Evolutionary conservation across 495 filamentous ascomycete genomes (phyloP), one percentile per base, ranked within the genome.

Genomic region (Penicillium canariense): DNA sequence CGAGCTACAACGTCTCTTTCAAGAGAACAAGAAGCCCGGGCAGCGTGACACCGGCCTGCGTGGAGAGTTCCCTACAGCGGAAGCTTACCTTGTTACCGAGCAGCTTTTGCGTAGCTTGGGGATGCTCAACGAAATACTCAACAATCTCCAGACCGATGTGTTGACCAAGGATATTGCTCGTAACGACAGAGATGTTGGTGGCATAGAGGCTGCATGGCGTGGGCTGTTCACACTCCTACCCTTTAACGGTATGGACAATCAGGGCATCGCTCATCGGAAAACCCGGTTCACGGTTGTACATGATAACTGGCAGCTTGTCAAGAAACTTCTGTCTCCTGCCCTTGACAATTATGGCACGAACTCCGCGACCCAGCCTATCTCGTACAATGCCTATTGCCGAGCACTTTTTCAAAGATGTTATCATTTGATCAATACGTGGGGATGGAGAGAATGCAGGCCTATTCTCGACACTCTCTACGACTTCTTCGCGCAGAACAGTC

Each of bases 381-480:
- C 82, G 35, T 87, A 91, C 70, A 96, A 95, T 62, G 81, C 81
- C 20, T 97, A 98, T 60, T 87, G 88, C 58, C 83, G 88, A 42
- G 79, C 83, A 5, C 63, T 88, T 5, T 81, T 96, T 25, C 80
- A 80, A 10, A 80, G 94, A 48, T 96, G 92, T 65, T 84, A 92
- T 62, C 77, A 81, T 59, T 79, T 98, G 27, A 86, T 96, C 35
- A 78, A 82, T 38, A 72, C 75, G 52, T 98, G 94, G 94, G 87
- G 89, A 4, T 97, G 94, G 94, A 77, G 79, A 54, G 85, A 84
- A 60, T 92, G 87, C 68, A 89, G 89, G 47, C 68, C 79, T 10
- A 84, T 96, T 26, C 81, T 98, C 35, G 87, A 87, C 17, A 82
- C 78, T 0, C 77, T 96, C 4, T 98, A 96, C 60, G 90, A 96